A percentile compares a stretch with the other conserved stretches of the same genome.
Evolutionary conservation across 225 moss, liverwort and hornwort species (phyloP).

Genomic region (Antitrichia curtipendula): DNA sequence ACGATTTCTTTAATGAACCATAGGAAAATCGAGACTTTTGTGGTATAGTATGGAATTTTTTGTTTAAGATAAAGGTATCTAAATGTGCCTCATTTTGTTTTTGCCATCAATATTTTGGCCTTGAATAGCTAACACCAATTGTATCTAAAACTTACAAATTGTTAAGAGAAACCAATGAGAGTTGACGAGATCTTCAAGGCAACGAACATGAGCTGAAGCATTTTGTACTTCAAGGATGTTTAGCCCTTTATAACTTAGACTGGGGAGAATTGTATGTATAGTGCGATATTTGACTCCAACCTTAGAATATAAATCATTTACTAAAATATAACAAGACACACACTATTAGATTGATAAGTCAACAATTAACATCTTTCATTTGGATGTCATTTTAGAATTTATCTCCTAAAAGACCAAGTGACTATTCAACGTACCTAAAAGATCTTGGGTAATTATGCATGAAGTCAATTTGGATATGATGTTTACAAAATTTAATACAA

Average conservation of each 20-base stretch:
- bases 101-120: not conserved
- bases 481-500: too few species aligned
- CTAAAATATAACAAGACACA: not conserved
- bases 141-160: not conserved
- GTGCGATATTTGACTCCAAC: not conserved
- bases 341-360: not conserved
- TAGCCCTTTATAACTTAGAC: not conserved
- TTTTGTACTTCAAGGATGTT: not conserved
- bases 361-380: not conserved
- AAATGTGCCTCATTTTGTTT: not conserved
- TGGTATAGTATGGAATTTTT: not conserved
- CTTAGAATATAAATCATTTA: not conserved
- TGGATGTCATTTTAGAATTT: not conserved
- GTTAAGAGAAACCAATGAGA: not conserved
- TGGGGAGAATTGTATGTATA: not conserved
- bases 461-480: too few species aligned
- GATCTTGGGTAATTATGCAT: too few species aligned
- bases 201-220: not conserved
- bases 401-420: not conserved
- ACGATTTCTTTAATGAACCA: not conserved
- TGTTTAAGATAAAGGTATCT: not conserved
- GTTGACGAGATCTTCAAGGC: not conserved
- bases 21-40: not conserved
- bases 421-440: fast-evolving
- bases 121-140: not conserved